phyloP scores from a whole-genome alignment of 352 stramenopile genomes.

The Pythium sukuiense region DNA sequence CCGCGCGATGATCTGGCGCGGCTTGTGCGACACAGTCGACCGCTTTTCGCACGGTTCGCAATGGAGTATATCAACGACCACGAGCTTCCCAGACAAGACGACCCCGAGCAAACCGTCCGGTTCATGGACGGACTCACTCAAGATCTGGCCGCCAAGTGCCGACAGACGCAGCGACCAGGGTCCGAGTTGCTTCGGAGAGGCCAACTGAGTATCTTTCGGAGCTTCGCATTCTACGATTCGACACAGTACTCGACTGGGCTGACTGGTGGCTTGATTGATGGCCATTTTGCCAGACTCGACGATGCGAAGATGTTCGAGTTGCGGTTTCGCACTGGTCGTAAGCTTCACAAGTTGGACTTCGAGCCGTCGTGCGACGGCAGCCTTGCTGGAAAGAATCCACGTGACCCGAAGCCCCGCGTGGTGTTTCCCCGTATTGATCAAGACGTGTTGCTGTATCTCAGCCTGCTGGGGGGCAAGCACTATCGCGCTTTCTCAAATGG shows the following conservation, averaged over 20 bases:
- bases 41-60: conserved; percentile 2
- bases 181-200: background rate
- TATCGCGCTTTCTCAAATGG: background rate
- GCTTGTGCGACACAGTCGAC: background rate
- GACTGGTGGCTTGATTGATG: background rate
- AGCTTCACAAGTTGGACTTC: background rate
- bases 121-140: conserved; percentile 4
- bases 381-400: background rate
- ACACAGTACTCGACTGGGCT: background rate
- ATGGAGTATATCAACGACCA: background rate
- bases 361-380: background rate
- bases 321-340: background rate
- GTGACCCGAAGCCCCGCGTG: background rate
- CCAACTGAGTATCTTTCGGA: conserved; percentile 8
- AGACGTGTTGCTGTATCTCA: conserved; percentile 36
- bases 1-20: background rate
- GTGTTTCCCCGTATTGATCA: conserved; percentile 25
- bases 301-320: conserved; percentile 1
- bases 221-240: background rate
- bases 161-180: background rate
- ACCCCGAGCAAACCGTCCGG: background rate
- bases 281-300: background rate
- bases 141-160: background rate
- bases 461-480: conserved; percentile 30
- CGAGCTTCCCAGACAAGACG: background rate